Base-by-base conservation (phyloP, 23 red algal species). In the Chondrus crispus region DNA sequence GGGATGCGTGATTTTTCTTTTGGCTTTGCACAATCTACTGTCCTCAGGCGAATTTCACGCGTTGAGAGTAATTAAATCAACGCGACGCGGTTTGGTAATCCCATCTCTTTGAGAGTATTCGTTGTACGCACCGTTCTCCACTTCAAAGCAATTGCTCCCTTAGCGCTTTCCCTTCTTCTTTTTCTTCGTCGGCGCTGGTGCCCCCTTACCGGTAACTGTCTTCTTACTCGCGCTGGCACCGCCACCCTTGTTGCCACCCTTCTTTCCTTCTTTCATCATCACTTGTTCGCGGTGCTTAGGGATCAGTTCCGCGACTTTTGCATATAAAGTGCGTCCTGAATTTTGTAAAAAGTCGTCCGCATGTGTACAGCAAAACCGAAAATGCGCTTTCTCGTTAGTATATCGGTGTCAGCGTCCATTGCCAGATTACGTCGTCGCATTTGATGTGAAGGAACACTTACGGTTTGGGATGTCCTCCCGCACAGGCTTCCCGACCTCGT, bases 81-180 rank as follows among this genome's bases (percentile, higher is more conserved):
- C n/a, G n/a, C n/a, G n/a, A n/a, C n/a, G n/a, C n/a, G n/a, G n/a
- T n/a, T n/a, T n/a, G n/a, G n/a, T n/a, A n/a, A n/a, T n/a, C n/a
- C n/a, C n/a, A n/a, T n/a, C n/a, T n/a, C n/a, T n/a, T n/a, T n/a
- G n/a, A n/a, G n/a, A n/a, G n/a, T n/a, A n/a, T n/a, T n/a, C n/a
- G n/a, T n/a, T n/a, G n/a, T n/a, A n/a, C n/a, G n/a, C n/a, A n/a
- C n/a, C n/a, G n/a, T n/a, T n/a, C n/a, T n/a, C n/a, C n/a, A n/a
- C n/a, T n/a, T n/a, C n/a, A n/a, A n/a, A n/a, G n/a, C n/a, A n/a
- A n/a, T n/a, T n/a, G n/a, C n/a, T 24, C 19, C 52, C 5, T 89
- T 33, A 91, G 46, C 89, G 55, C 49, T 92, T 92, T 19, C 89
- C 89, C 74, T 92, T 92, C 89, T 92, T 92, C 76, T 83, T 92